Base-by-base conservation (phyloP, 306 rosid genomes). In the Senna tora region DNA sequence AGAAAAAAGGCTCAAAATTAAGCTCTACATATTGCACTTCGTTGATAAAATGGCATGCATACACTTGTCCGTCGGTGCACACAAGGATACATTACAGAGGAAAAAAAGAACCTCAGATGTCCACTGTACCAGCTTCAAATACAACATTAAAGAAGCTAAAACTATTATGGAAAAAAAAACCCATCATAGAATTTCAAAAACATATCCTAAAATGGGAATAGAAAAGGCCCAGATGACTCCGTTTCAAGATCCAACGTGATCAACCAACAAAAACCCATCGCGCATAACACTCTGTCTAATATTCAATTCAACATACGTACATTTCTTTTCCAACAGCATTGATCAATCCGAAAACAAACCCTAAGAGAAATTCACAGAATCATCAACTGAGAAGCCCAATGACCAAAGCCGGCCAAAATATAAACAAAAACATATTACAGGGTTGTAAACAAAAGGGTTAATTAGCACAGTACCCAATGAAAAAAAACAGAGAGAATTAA, bases 221-320 rank as follows among this genome's bases (percentile, higher is more conserved):
- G 65, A 75, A 54, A 28, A 60, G 80, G 67, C 2, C 36, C 68
- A 46, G 20, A 73, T 53, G 50, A 77, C 54, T 55, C 49, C 71
- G 41, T 41, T 77, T 69, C 74, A 74, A 83, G 87, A 90, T 84
- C 88, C 89, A 85, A 85, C 58, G 54, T 42, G 33, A 53, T 41
- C 21, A 42, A 60, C 59, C 68, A 52, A 19, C 62, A 39, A 74
- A 4, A 45, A 38, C 19, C 41, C 57, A 9, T 61, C 39, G 8
- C 9, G 6, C 4, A 15, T 45, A 25, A 45, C 41, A 41, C 11
- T 22, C 54, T 55, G 0, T 60, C 52, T 60, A 54, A 64, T 34
- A 72, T 50, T 25, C 43, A 36, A 4, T 41, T 52, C 42, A 51
- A 65, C 6, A 59, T 20, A 20, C 4, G 39, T 13, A 42, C 34